Base-by-base conservation (phyloP, 1,284 basidiomycete species). In the Athelia psychrophila region DNA sequence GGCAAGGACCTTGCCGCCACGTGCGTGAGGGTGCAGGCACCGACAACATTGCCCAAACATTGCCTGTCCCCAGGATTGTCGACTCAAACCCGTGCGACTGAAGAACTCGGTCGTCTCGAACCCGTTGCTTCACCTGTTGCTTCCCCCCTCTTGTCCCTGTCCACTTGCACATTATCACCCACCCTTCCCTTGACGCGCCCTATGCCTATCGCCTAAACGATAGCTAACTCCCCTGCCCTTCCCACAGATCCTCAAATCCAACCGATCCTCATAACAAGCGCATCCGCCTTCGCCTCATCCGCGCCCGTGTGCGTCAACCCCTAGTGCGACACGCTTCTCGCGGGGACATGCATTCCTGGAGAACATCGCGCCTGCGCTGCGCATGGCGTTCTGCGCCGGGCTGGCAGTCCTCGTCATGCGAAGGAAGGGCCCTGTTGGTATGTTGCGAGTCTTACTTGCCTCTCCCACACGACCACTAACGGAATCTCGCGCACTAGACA, bases 301-400 rank as follows among this genome's bases (percentile, higher is more conserved):
- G 83, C 82, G 3, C 80, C 81, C 5, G 74, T 84, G 15, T 83
- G 83, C 46, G 68, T 84, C 47, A 80, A 84, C 58, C 77, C 80
- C 22, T 64, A 69, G 51, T 84, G 82, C 62, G 83, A 77, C 27
- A 84, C 79, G 53, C 71, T 68, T 19, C 68, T 74, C 51, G 66
- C 76, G 15, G 74, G 77, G 25, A 62, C 18, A 64, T 76, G 36
- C 76, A 77, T 33, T 81, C 81, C 2, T 86, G 57, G 84, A 91
- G 65, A 83, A 87, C 63, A 71, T 88, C 57, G 77, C 76, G 3
- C 89, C 86, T 60, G 83, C 71, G 22, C 60, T 88, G 42, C 82
- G 82, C 62, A 67, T 87, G 52, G 49, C 85, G 36, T 60, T 82
- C 57, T 63, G 78, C 24, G 58, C 68, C n/a, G 62, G 64, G 45